Base-by-base conservation (phyloP, 1,139 yeast genomes). In the Pichia sp. region DNA sequence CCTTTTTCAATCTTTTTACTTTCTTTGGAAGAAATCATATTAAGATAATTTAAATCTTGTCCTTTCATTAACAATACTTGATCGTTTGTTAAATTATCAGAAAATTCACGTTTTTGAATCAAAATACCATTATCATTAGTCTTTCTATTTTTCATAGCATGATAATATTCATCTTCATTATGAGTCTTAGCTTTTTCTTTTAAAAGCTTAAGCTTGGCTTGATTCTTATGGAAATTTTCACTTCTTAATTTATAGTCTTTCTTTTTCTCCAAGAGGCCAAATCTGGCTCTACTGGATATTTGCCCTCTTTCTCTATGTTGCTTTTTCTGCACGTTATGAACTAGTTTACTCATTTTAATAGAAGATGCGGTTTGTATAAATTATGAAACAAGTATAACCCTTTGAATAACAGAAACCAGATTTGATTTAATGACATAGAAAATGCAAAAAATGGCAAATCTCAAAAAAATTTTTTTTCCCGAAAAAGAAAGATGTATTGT, bases 161-260 rank as follows among this genome's bases (percentile, higher is more conserved):
- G 95, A 63, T 88, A 87, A 65, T 84, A 91, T 62, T 91, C 98
- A 71, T 91, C 97, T n/a, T 94, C 95, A 60, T 91, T 91, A 53
- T 88, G 74, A 35, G 72, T 72, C 34, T 71, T 68, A 1, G 85
- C 94, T 60, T 87, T 87, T 37, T 70, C 70, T 54, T 85, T 76
- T 49, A 91, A 72, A 1, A 82, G 73, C 63, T 84, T 84, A 41
- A 91, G 65, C 20, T 91, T 87, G 18, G 86, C 85, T 62, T 91
- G 89, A 59, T 91, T 91, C 62, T 78, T 74, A 63, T 91, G 97
- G 59, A 72, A 88, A 60, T 91, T 95, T 37, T 76, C 79, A 1
- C 97, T 94, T 63, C 98, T 77, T 37, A 87, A 74, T 54, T 76
- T 78, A 63, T 91, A 91, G 63, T 91, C 98, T 64, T 89, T 89